These are phyloP conservation scores for Chalciporus piperatoides DNA, from an alignment of 1,284 basidiomycete genomes.

Conservation along the genomic window DNA sequence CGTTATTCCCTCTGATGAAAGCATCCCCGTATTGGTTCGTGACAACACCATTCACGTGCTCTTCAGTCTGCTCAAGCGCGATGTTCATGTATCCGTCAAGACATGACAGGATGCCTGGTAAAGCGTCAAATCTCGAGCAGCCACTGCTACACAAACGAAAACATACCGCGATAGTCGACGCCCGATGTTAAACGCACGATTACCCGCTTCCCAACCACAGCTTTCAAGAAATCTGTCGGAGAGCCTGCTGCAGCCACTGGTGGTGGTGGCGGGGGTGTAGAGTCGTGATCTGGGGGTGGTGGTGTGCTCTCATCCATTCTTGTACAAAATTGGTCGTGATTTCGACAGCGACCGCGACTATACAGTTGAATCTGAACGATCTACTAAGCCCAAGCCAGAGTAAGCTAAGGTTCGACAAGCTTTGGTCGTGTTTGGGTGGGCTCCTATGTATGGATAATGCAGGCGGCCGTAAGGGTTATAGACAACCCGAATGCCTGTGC, in stretches of 20 bases:
- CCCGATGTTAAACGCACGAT: constrained; percentile 94
- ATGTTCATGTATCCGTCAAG: constrained; percentile 99
- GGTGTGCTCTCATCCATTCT: constrained; percentile 30
- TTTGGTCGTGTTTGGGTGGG: constrained; percentile 25
- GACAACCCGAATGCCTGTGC: background rate
- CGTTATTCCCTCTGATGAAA: constrained; percentile 96
- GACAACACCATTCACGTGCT: constrained; percentile 83
- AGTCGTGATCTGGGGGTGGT: constrained; percentile 32
- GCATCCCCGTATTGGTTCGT: constrained; percentile 93
- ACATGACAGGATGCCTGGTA: constrained; percentile 88
- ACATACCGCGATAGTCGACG: constrained; percentile 90
- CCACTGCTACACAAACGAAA: background rate
- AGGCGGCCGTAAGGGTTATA: background rate
- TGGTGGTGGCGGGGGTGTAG: constrained; percentile 45
- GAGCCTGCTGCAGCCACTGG: constrained; percentile 57
- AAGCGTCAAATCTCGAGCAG: constrained; percentile 1
- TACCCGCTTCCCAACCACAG: constrained; percentile 93
- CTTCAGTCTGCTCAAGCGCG: constrained; percentile 94
- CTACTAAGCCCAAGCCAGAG: background rate
- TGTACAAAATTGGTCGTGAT: background rate
- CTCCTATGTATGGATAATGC: constrained; percentile 12
- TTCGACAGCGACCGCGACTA: background rate
- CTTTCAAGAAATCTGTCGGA: constrained; percentile 88
- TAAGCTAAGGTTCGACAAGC: background rate
- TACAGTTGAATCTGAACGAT: background rate